Evolutionary conservation across 208 protist species (phyloP), one percentile per base, ranked within the genome.

Genomic region (Blastocrithidia nonstop): DNA sequence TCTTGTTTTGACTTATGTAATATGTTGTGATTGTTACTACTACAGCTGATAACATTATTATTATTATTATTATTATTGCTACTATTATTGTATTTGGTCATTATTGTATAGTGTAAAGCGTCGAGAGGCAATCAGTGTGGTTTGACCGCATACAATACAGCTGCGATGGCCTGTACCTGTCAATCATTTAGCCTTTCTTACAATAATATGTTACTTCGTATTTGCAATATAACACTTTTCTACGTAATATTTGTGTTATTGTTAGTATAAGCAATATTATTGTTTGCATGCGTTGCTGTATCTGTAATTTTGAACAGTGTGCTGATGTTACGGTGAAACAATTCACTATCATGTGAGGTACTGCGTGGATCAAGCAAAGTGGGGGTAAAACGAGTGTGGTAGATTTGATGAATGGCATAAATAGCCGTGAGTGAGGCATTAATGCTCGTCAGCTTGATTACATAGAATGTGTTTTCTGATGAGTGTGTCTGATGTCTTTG

Each of bases 341-440:
- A 22, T 15, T 35, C 17, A 40, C 60, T 69, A 15, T 40, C 33
- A 21, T 49, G 40, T 2, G 73, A 66, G 23, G 56, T 62, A 39
- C 57, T 17, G 35, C 61, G 59, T 5, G 81, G 76, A 46, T 87
- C 57, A 50, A 80, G 75, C 24, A 91, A 41, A 24, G 71, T 73
- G 20, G 26, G 40, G 7, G 65, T 64, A 44, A 91, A 80, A 13
- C 36, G 45, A 17, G 71, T 82, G 11, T 50, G 35, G 19, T 63
- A 42, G 9, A 87, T 62, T 7, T 44, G 36, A 32, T 78, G 63
- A 15, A 91, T 44, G 7, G 77, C 72, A 21, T 51, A 35, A 19
- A 80, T 35, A 27, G 74, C 45, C n/a, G n/a, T n/a, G n/a, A n/a
- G n/a, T n/a, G n/a, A n/a, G n/a, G n/a, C n/a, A n/a, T n/a, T n/a